phyloP scores from a whole-genome alignment of 148 eudicot genomes.

The Limonium bicolor region DNA sequence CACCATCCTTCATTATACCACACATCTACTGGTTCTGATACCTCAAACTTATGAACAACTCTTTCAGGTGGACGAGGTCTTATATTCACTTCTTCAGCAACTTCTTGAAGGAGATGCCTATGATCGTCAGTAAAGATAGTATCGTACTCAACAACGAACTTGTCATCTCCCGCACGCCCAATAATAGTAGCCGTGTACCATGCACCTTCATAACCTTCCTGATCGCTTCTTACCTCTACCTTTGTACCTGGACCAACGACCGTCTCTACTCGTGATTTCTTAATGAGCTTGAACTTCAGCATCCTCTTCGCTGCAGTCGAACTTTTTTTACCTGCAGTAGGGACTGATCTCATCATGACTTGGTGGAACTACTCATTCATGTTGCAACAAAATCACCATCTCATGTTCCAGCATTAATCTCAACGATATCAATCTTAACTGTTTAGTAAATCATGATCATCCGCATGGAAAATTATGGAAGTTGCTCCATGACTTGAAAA shows the following conservation, averaged over 20 bases:
- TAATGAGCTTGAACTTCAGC: background rate
- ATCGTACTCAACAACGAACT: constrained; percentile 1
- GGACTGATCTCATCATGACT: too few relatives aligned
- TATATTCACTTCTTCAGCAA: background rate
- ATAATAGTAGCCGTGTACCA: background rate
- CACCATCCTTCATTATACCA: constrained; percentile 7
- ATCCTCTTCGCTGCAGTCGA: too few relatives aligned
- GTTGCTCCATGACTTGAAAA: too few relatives aligned
- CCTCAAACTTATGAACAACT: background rate
- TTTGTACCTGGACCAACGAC: background rate
- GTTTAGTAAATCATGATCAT: too few relatives aligned
- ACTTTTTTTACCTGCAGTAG: too few relatives aligned
- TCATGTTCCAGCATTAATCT: too few relatives aligned
- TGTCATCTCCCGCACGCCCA: background rate
- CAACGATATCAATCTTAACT: too few relatives aligned
- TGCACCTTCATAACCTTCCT: constrained; percentile 1
- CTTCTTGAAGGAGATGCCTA: background rate
- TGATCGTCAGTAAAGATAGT: background rate
- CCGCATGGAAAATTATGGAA: too few relatives aligned
- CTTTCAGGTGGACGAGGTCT: constrained; percentile 2
- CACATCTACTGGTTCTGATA: background rate
- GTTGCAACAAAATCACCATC: too few relatives aligned
- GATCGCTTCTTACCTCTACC: constrained; percentile 3
- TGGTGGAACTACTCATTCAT: too few relatives aligned
- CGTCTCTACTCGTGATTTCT: background rate